Conservation (phyloP, 2,329 filamentous ascomycete species). For the Pleomassaria siparia region DNA sequence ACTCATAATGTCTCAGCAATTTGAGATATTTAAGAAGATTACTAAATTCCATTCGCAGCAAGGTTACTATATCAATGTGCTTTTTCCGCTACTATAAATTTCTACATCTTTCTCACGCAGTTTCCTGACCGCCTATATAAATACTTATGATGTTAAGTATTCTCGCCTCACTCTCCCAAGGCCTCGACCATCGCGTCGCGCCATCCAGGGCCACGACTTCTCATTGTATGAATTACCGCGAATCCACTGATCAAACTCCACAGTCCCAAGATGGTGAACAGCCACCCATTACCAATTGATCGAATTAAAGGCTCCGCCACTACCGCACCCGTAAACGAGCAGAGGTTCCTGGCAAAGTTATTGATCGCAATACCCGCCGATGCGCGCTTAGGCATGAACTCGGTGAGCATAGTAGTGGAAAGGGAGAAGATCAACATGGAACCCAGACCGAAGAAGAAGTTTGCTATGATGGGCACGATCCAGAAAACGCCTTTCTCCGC, state of each 20-base stretch:
- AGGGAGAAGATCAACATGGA: constrained; percentile 44
- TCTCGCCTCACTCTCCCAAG: constrained; percentile 10
- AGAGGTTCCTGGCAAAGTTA: constrained; percentile 44
- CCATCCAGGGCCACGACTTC: constrained; percentile 63
- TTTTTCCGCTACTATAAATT: no score
- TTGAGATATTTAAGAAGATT: no score
- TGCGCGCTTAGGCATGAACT: constrained; percentile 43
- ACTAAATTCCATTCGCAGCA: no score
- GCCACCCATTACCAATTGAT: constrained; percentile 44
- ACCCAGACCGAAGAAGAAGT: constrained; percentile 46
- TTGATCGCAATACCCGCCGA: constrained; percentile 42
- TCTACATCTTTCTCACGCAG: no score
- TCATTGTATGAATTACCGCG: constrained; percentile 61
- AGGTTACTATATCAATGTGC: no score
- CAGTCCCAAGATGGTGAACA: constrained; percentile 48
- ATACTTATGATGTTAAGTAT: no score
- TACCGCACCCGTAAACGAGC: constrained; percentile 39
- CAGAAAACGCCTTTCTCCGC: constrained; percentile 35
- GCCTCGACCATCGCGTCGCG: constrained; percentile 59
- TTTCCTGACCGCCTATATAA: no score
- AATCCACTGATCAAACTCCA: constrained; percentile 57
- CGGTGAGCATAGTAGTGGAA: constrained; percentile 44
- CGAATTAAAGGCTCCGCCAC: constrained; percentile 38
- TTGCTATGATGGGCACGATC: constrained; percentile 41
- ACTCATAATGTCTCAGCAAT: no score